Conservation (phyloP, 2,329 filamentous ascomycete species). For the Aureobasidium leucospermi region DNA sequence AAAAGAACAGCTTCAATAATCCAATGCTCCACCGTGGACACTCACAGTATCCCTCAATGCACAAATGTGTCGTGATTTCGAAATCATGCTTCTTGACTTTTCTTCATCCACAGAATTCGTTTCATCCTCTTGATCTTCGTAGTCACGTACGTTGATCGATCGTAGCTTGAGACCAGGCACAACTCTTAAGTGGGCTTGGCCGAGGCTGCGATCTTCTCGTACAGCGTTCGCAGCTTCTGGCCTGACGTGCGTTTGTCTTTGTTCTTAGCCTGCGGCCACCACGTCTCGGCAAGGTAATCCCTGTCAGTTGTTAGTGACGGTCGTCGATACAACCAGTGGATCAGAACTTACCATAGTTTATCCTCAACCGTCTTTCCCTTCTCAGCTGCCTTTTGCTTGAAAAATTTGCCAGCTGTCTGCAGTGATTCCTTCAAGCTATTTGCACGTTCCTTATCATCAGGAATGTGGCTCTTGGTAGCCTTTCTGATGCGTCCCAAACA, state of each 20-base stretch:
- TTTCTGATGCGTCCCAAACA: constrained; percentile 54
- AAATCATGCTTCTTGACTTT: constrained; percentile 3
- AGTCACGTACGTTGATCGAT: neutral
- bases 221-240: constrained; percentile 30
- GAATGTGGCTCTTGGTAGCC: constrained; percentile 56
- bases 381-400: constrained; percentile 39
- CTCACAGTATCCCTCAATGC: neutral
- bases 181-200: neutral
- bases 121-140: neutral
- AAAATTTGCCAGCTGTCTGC: constrained; percentile 55
- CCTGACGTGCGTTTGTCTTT: constrained; percentile 26
- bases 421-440: constrained; percentile 55
- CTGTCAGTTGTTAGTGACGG: constrained; percentile 13
- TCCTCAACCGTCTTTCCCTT: constrained; percentile 22
- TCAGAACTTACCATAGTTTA: constrained; percentile 24
- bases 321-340: neutral
- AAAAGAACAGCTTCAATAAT: constrained; percentile 10
- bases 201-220: constrained; percentile 26
- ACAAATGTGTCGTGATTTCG: neutral
- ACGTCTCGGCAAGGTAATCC: constrained; percentile 26
- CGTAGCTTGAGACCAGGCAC: neutral
- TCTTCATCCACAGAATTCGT: neutral
- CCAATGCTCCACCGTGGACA: constrained; percentile 6
- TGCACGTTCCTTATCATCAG: constrained; percentile 55
- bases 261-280: constrained; percentile 31